Base-by-base conservation (phyloP, 768 basidiomycete genomes). In the Phylloporus sp. region DNA sequence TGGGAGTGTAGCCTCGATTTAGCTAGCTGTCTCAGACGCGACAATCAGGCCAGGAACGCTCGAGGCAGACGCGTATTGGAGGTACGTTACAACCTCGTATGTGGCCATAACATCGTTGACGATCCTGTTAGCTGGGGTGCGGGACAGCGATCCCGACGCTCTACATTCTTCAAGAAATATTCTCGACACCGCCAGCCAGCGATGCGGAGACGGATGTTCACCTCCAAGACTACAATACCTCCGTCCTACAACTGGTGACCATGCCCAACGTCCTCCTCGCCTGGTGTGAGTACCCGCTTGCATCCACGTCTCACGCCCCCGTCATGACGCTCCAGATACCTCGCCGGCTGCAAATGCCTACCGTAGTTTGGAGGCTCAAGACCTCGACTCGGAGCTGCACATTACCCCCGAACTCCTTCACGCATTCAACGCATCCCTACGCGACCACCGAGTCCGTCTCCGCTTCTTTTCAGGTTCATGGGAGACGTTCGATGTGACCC, bases 1-100 rank as follows among this genome's bases (percentile, higher is more conserved):
- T 99, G 95, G 95, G 95, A 99, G 64, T 95, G 91, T 55, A 87
- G 89, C 38, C 67, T 93, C 13, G 95, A 98, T 64, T 72, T 98
- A 3, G 88, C 87, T 0, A 73, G 79, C 27, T 85, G 83, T 55
- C 69, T 89, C 11, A 69, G 74, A 44, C 56, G 65, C 18, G 50
- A 72, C 36, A 57, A 48, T 1, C 34, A 55, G 21, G 48, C 46
- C 6, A 40, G 68, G 35, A 44, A 48, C 21, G 53, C 71, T 5
- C 58, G 55, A 26, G 86, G 84, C 1, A 78, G 75, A 56, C 73
- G 74, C 14, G 66, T 89, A 9, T 59, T 94, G 10, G 94, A 94
- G 79, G 93, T 88, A 42, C 22, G 13, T 9, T 34, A 5, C 42
- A 23, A 1, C 8, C 11, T 36, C n/a, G 7, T 28, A 22, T 13